Evolutionary conservation across 495 filamentous ascomycete genomes (phyloP), one percentile per base, ranked within the genome.

Genomic region (Amniculicola lignicola): DNA sequence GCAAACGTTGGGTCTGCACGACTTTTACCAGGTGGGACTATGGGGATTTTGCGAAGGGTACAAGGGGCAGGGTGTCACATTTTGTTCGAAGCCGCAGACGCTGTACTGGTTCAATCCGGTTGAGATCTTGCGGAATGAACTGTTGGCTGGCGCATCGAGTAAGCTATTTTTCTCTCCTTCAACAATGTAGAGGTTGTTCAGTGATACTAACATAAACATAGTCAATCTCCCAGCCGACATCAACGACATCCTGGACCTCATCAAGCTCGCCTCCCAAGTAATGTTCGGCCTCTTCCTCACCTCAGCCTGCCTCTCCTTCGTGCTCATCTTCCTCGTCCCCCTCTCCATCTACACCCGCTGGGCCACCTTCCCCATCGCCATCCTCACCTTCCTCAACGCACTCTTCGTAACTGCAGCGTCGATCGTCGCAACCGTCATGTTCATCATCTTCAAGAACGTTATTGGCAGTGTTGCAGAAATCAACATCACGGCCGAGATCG

Each of bases 61-160:
- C 70, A 70, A 82, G 37, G 75, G 75, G 38, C 70, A 79, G 54
- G 87, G 88, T 4, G 83, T 93, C 44, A 92, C 88, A 7, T 67
- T 67, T 54, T 96, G 91, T 71, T 86, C 82, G 27, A 72, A 75
- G 15, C 82, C 89, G 6, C 40, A 80, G 59, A 72, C 74, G 15
- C 71, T 92, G 19, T 96, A 93, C 67, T 91, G 87, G 81, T 96
- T 96, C 72, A 86, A 96, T 70, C 91, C 90, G 0, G 85, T 96
- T 28, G 71, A 83, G 41, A 88, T 96, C 52, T 70, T 96, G 16
- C 68, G 87, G 42, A 79, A 73, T 54, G 86, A 95, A 68, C 77
- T 96, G 18, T 72, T 96, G 4, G 69, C 87, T 3, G 90, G 91
- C 21, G 89, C 91, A 4, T 86, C 84, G 24, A 83, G 82, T 87